Percentiles rank a stretch among this genome's conserved stretches.
phyloP scores from a whole-genome alignment of 2,329 filamentous ascomycete genomes.

The Fusarium sp. region DNA sequence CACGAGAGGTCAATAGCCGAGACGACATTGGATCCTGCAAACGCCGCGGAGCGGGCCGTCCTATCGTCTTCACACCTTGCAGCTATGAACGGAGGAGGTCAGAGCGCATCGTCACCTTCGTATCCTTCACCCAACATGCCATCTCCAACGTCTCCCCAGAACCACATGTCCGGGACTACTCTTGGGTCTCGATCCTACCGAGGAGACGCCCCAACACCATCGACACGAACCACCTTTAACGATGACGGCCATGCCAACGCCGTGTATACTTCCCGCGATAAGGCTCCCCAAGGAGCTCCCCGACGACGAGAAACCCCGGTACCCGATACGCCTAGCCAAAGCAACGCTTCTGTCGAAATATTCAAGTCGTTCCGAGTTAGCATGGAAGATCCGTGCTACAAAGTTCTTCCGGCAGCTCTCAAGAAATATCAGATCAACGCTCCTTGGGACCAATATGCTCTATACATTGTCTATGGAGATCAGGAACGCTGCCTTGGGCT shows the following conservation, averaged over 20 bases:
- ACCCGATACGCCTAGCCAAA: conserved; percentile 65
- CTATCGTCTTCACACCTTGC: conserved; percentile 73
- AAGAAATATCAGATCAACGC: conserved; percentile 99
- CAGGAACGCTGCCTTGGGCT: conserved; percentile 92
- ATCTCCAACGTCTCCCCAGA: conserved; percentile 73
- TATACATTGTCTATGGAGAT: conserved; percentile 99
- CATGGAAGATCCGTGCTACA: conserved; percentile 98
- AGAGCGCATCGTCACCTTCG: conserved; percentile 61
- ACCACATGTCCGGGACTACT: conserved; percentile 60
- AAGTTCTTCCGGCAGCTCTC: conserved; percentile 91
- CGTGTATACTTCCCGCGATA: conserved; percentile 45
- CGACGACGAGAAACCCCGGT: conserved; percentile 68
- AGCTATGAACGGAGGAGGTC: conserved; percentile 70
- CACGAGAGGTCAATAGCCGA: conserved; percentile 71
- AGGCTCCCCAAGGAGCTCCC: conserved; percentile 51
- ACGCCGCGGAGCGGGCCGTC: conserved; percentile 71
- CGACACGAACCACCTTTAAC: conserved; percentile 63
- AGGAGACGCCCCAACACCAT: conserved; percentile 62
- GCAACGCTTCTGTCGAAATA: conserved; percentile 79
- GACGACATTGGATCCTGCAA: conserved; percentile 71
- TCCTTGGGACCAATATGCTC: conserved; percentile 94
- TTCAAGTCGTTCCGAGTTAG: conserved; percentile 99
- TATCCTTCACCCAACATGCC: conserved; percentile 72
- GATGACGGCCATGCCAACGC: conserved; percentile 54
- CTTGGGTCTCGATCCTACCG: conserved; percentile 69